Evolutionary conservation across 768 basidiomycete genomes (phyloP), one percentile per base, ranked within the genome.

Genomic region (Cystobasidiopsis lactophilus): DNA sequence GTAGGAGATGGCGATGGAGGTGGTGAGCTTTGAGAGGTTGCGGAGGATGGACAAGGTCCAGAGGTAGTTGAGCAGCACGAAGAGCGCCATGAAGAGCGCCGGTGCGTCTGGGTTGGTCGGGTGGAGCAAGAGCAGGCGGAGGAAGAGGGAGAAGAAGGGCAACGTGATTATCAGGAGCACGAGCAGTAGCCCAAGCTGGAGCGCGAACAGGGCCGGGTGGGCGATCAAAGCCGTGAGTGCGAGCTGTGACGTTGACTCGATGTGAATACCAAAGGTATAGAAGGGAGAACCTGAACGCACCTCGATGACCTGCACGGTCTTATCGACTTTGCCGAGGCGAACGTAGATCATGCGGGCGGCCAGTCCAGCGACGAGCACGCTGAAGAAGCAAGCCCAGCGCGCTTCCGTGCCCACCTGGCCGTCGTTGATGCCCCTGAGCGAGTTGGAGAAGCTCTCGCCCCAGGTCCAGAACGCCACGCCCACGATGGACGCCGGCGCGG

Each of bases 111-210:
- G 30, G 30, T 47, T 47, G 10, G 45, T 47, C 26, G 45, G 45
- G 30, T 47, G 45, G 16, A 47, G 45, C 29, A 47, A 30, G 14
- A 47, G 45, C 18, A 47, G 45, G 3, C 45, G 45, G n/a, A 30
- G 30, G 45, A 47, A 47, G 29, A 47, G 45, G 23, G 24, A 27
- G 45, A 47, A 47, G 45, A 47, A 47, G 14, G 45, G 45, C 4
- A 47, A 16, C 18, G 45, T 47, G 24, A 47, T 23, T 4, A 47
- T 29, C 5, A 47, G 45, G 45, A 24, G 45, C 23, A 11, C 45
- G 9, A 47, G 45, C 10, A 47, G 45, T 9, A 47, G 24, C 10
- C 24, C 14, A 18, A 47, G 29, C 30, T 47, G 45, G 14, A 47
- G 14, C 9, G 9, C 45, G 45, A 47, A 47, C 5, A 47, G 23